phyloP scores from a whole-genome alignment of 768 basidiomycete species.

The Lyophyllum semitale region DNA sequence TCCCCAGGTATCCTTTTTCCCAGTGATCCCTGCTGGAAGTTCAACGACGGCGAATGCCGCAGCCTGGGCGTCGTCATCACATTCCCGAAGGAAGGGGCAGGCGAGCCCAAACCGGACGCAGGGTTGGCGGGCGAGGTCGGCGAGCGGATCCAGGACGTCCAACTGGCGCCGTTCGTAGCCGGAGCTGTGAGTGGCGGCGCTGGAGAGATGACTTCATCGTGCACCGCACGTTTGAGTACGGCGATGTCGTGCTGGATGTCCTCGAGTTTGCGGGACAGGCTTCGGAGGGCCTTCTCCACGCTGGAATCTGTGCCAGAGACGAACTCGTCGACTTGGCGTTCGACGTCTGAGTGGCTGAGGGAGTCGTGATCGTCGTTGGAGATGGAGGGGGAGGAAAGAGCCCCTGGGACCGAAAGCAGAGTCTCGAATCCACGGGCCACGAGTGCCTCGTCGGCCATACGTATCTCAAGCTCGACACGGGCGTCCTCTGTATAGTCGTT shows the following conservation, averaged over 20 bases:
- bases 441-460: constrained; percentile 70
- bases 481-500: constrained; percentile 78
- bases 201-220: constrained; percentile 39
- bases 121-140: constrained; percentile 43
- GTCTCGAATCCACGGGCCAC: constrained; percentile 68
- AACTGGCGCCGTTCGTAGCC: constrained; percentile 28
- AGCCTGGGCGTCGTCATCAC: constrained; percentile 68
- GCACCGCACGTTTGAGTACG: constrained; percentile 58
- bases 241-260: constrained; percentile 81
- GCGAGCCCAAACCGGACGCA: constrained; percentile 20
- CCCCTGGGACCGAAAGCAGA: constrained; percentile 61
- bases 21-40: constrained; percentile 20
- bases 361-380: constrained; percentile 15
- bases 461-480: constrained; percentile 82
- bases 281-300: constrained; percentile 46
- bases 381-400: constrained; percentile 24
- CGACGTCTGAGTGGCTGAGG: constrained; percentile 38
- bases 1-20: constrained; percentile 5
- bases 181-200: constrained; percentile 12
- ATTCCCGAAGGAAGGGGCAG: constrained; percentile 65
- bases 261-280: constrained; percentile 61
- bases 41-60: constrained; percentile 49
- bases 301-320: constrained; percentile 51
- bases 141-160: constrained; percentile 59
- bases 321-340: constrained; percentile 56